Evolutionary conservation across 441 rosid species (phyloP).

Genomic region (Brassica hybrid): DNA sequence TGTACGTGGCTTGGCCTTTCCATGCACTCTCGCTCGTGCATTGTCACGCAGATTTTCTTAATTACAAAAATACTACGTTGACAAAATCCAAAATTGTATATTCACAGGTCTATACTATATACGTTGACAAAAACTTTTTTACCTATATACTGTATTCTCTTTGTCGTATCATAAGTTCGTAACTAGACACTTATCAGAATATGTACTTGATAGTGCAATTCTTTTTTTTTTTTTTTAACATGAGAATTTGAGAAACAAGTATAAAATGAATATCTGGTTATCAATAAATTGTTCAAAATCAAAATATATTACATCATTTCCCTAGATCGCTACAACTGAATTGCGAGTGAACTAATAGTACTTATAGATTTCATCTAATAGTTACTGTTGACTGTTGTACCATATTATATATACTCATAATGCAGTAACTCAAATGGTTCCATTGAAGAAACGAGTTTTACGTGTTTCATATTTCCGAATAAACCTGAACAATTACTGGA

Average conservation of each 20-base stretch:
- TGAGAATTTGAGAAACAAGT: neutral
- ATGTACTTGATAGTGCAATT: neutral
- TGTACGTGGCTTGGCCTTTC: too few relatives aligned
- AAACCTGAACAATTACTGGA: slow-evolving; percentile 13
- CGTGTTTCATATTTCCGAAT: slow-evolving; percentile 1
- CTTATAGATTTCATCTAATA: neutral
- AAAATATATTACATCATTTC: too few relatives aligned
- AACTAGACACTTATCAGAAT: too few relatives aligned
- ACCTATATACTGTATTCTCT: neutral
- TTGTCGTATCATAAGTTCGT: neutral
- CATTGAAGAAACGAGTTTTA: slow-evolving; percentile 14
- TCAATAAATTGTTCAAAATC: too few relatives aligned
- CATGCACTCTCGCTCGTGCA: slow-evolving; percentile 22
- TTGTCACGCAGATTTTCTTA: slow-evolving; percentile 15
- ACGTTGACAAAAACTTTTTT: neutral
- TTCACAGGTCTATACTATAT: neutral
- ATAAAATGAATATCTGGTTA: too few relatives aligned
- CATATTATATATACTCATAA: neutral
- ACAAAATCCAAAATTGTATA: neutral
- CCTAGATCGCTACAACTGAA: neutral
- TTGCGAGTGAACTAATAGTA: neutral
- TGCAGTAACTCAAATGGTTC: neutral
- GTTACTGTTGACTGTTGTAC: neutral
- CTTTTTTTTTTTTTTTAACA: too few relatives aligned
- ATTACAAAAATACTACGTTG: neutral